Evolutionary conservation across 129 eudicot genomes (phyloP).

Genomic region (Flaveria robusta): DNA sequence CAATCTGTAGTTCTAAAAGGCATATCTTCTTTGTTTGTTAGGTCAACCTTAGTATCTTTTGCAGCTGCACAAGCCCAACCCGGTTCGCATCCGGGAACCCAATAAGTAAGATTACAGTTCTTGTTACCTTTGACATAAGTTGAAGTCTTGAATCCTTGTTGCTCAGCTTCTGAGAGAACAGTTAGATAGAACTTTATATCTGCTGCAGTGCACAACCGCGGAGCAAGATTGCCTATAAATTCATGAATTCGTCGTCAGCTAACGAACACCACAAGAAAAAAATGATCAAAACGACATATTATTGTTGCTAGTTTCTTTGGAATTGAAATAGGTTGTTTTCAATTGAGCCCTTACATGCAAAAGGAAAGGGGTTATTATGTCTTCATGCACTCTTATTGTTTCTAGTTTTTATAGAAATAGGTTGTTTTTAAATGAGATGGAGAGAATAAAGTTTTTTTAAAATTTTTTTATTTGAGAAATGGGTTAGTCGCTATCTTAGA

Average conservation of each 20-base stretch:
- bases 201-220: constrained; percentile 81
- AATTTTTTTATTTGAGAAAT: no score
- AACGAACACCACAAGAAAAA: constrained; percentile 5
- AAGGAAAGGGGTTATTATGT: no score
- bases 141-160: constrained; percentile 35
- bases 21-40: constrained; percentile 53
- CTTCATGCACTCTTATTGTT: no score
- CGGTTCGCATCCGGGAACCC: constrained; percentile 89
- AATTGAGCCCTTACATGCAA: no score
- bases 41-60: constrained; percentile 46
- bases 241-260: constrained; percentile 12
- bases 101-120: constrained; percentile 79
- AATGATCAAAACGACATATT: neutral
- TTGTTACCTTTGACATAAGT: constrained; percentile 60
- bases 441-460: no score
- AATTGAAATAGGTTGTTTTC: no score
- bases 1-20: constrained; percentile 62
- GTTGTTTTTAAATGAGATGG: no score
- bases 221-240: constrained; percentile 52
- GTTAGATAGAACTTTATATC: constrained; percentile 66
- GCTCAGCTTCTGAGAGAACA: constrained; percentile 46
- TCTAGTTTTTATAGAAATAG: neutral
- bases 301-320: neutral
- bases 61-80: constrained; percentile 86
- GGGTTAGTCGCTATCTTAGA: no score